Percentiles rank a stretch among this genome's conserved stretches.
phyloP scores from a whole-genome alignment of 805 yeast genomes.

The Ogataea parapolymorpha region DNA sequence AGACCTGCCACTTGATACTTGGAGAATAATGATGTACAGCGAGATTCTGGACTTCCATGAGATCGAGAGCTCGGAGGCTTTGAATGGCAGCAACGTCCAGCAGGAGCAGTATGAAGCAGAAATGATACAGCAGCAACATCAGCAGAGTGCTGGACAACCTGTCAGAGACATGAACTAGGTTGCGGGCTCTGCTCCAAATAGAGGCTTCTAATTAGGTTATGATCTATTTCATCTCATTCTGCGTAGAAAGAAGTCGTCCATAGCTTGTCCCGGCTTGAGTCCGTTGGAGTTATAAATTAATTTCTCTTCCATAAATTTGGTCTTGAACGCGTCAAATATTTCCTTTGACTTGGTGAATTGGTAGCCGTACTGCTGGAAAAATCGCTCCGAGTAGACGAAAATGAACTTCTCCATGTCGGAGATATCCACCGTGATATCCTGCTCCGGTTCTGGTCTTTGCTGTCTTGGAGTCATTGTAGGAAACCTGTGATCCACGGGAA shows the following conservation, averaged over 20 bases:
- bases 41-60: constrained; percentile 96
- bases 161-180: constrained; percentile 4
- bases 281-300: constrained; percentile 14
- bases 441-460: constrained; percentile 4
- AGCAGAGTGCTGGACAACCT: constrained; percentile 11
- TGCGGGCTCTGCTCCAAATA: constrained; percentile 1
- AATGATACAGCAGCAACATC: constrained; percentile 27
- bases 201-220: neutral
- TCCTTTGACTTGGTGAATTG: constrained; percentile 29
- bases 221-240: constrained; percentile 12
- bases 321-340: constrained; percentile 29
- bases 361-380: constrained; percentile 27
- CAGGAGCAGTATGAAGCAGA: constrained; percentile 24
- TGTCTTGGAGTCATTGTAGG: constrained; percentile 1
- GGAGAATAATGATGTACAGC: constrained; percentile 99
- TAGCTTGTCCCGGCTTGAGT: constrained; percentile 12
- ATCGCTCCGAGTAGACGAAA: constrained; percentile 32
- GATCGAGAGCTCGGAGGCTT: constrained; percentile 49
- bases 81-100: constrained; percentile 11
- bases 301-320: constrained; percentile 33
- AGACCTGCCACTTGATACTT: constrained; percentile 93
- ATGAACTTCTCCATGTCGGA: constrained; percentile 34
- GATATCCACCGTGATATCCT: constrained; percentile 19
- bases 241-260: constrained; percentile 23
- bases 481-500: constrained; percentile 11